Conservation (phyloP, 257 asterid genomes). For the Nicotiana attenuata region DNA sequence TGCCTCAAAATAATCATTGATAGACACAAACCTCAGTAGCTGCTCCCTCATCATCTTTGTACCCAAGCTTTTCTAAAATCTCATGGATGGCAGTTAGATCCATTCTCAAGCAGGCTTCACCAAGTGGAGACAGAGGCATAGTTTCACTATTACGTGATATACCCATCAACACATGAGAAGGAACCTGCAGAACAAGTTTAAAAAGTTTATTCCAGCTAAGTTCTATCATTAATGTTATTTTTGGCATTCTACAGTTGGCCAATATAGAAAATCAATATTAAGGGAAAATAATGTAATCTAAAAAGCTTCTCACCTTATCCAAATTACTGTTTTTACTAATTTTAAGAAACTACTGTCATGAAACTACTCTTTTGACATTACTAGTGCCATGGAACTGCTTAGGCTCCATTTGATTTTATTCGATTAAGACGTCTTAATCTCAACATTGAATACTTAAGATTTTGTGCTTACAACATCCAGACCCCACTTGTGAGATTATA, state of each 20-base stretch:
- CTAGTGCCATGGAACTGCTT: background rate
- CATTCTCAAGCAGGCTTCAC: conserved; percentile 93
- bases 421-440: too few species aligned
- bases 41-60: conserved; percentile 89
- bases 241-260: background rate
- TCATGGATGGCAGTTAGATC: conserved; percentile 89
- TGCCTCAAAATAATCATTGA: background rate
- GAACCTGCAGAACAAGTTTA: conserved; percentile 46
- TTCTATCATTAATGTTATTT: background rate
- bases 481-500: too few species aligned
- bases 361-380: too few species aligned
- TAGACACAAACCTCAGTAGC: conserved; percentile 65
- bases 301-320: background rate
- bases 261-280: background rate
- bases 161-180: conserved; percentile 75
- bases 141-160: conserved; percentile 50
- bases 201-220: background rate
- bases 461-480: too few species aligned
- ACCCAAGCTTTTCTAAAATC: conserved; percentile 68
- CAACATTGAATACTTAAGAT: too few species aligned
- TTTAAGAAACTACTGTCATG: background rate
- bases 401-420: too few species aligned
- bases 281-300: background rate
- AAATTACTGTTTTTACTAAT: background rate
- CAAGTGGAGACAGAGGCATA: conserved; percentile 62